phyloP scores from a whole-genome alignment of 148 eudicot genomes.

The Rheum nobile region DNA sequence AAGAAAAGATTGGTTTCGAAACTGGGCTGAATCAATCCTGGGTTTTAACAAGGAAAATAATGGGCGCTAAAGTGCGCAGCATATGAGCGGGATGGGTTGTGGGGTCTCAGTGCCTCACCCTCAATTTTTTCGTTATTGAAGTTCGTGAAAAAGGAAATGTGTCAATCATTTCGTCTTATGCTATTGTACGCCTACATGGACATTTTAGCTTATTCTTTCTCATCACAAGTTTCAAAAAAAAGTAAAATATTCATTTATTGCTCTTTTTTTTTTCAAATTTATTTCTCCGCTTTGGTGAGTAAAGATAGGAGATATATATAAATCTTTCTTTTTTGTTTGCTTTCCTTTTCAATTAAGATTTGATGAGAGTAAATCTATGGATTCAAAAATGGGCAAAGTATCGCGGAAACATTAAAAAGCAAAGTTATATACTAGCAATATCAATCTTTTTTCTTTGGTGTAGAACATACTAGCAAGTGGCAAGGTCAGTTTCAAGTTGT shows the following conservation, averaged over 20 bases:
- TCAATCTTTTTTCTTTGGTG: background rate
- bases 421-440: background rate
- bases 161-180: background rate
- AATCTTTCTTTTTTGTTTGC: background rate
- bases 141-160: background rate
- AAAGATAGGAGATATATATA: background rate
- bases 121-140: conserved; percentile 5
- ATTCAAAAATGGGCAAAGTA: background rate
- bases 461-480: too few relatives aligned
- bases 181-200: background rate
- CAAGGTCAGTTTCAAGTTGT: background rate
- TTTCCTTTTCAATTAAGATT: conserved; percentile 3
- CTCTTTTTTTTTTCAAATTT: background rate
- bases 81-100: background rate
- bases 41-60: background rate
- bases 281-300: background rate
- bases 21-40: background rate
- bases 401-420: background rate
- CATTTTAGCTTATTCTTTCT: background rate
- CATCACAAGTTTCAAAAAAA: background rate
- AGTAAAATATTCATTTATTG: background rate
- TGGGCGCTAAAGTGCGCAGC: conserved; percentile 4
- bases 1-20: background rate
- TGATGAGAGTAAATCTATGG: background rate
- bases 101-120: background rate